A percentile compares a stretch with the other conserved stretches of the same genome.
These are phyloP conservation scores for Phytophthora fragariae DNA, from an alignment of 352 stramenopile species.

Conservation along the genomic window DNA sequence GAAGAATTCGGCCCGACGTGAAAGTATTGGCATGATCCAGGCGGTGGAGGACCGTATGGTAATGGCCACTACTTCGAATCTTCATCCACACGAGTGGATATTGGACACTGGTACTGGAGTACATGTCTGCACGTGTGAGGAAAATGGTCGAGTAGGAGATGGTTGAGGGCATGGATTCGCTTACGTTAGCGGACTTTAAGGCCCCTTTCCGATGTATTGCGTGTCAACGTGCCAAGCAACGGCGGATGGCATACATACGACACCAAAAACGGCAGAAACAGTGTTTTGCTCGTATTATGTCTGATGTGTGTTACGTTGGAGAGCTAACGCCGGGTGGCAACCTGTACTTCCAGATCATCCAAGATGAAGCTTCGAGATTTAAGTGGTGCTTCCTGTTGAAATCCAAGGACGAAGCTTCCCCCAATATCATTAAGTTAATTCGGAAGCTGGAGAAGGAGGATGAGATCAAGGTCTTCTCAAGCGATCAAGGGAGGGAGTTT, in stretches of 20 bases:
- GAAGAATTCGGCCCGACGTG: background rate
- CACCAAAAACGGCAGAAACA: no score
- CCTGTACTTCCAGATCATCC: conserved; percentile 2
- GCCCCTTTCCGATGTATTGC: background rate
- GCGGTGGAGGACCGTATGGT: background rate
- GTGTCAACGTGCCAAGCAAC: no score
- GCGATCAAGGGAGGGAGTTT: background rate
- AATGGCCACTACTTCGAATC: background rate
- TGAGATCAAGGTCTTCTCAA: background rate
- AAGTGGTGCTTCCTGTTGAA: conserved; percentile 11
- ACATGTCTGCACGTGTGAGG: conserved; percentile 1
- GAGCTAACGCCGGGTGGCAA: background rate
- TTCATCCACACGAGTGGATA: background rate
- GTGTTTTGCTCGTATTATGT: no score
- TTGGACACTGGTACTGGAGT: background rate
- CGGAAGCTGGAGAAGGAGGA: background rate
- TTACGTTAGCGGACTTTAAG: background rate
- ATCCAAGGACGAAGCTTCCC: background rate
- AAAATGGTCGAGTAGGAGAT: conserved; percentile 7
- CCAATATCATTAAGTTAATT: background rate
- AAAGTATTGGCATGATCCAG: background rate
- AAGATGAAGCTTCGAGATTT: conserved; percentile 10
- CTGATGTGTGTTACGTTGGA: conserved; percentile 1
- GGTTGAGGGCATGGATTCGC: conserved; percentile 1
- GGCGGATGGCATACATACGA: no score